A percentile compares a stretch with the other conserved stretches of the same genome.
phyloP scores from a whole-genome alignment of 768 basidiomycete species.

The Leccinum rimulosum region DNA sequence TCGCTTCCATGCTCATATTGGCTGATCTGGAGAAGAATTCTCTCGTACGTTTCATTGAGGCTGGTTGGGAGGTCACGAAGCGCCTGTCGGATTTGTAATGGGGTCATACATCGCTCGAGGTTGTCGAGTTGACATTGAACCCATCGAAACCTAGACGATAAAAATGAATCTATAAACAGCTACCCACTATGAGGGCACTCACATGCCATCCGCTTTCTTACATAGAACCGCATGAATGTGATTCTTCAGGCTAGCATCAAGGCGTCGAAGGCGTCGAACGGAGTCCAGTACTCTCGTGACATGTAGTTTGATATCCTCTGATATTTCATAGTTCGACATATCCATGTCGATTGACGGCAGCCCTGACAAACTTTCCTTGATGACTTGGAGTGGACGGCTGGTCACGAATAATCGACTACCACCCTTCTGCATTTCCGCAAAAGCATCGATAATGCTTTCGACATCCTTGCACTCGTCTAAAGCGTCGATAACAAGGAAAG shows the following conservation, averaged over 20 bases:
- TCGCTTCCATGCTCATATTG: not conserved
- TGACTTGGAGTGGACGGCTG: not conserved
- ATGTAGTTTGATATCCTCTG: slow-evolving; percentile 2
- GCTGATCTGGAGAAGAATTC: not conserved
- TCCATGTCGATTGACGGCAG: not conserved
- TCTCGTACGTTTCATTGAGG: slow-evolving; percentile 9
- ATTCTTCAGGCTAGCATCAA: not conserved
- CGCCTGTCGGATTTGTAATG: not conserved
- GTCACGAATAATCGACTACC: not conserved
- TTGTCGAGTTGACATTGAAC: slow-evolving; percentile 12
- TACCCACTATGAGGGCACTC: not conserved
- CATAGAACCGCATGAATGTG: not conserved
- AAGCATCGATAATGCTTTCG: not conserved
- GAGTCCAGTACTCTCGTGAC: slow-evolving; percentile 6
- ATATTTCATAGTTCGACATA: not conserved
- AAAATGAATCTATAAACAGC: too few species aligned
- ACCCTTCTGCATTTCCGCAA: not conserved
- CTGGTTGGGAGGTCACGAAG: slow-evolving; percentile 1
- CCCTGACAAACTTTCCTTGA: not conserved
- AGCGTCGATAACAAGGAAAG: slow-evolving; percentile 14
- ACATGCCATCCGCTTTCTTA: slow-evolving; percentile 11
- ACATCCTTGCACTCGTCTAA: not conserved
- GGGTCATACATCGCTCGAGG: not conserved
- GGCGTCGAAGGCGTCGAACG: not conserved
- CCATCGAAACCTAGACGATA: slow-evolving; percentile 13